Conservation (phyloP, 805 yeast genomes). For the Wickerhamiella nectarea region DNA sequence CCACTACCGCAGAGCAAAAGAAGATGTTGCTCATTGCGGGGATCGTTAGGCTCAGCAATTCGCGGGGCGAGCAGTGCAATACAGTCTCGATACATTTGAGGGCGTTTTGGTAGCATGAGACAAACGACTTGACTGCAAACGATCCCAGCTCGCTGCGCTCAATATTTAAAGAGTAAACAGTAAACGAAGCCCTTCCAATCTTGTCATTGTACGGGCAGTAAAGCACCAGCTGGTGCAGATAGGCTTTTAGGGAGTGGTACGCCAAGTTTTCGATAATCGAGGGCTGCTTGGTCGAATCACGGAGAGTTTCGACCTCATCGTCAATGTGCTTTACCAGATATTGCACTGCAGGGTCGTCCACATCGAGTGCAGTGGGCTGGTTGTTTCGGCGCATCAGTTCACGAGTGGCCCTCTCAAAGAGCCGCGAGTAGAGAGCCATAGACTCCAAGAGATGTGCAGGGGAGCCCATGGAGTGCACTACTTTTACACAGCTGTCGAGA, state of each 20-base stretch:
- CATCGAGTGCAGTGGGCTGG: constrained; percentile 29
- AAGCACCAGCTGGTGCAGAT: constrained; percentile 28
- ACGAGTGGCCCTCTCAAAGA: constrained; percentile 38
- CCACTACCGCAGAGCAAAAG: constrained; percentile 21
- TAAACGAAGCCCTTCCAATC: constrained; percentile 26
- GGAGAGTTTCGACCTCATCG: constrained; percentile 27
- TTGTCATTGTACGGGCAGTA: constrained; percentile 17
- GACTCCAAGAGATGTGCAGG: neutral
- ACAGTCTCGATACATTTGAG: constrained; percentile 17
- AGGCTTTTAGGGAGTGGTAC: constrained; percentile 37
- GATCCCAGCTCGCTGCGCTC: constrained; percentile 15
- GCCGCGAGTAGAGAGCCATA: constrained; percentile 44
- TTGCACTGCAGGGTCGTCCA: constrained; percentile 26
- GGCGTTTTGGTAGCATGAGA: constrained; percentile 19
- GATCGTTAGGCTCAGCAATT: constrained; percentile 41
- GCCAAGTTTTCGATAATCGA: constrained; percentile 31
- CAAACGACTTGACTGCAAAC: constrained; percentile 21
- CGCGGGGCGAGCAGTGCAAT: constrained; percentile 24
- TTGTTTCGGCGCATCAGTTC: constrained; percentile 27
- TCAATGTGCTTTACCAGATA: constrained; percentile 39
- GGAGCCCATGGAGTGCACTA: constrained; percentile 16
- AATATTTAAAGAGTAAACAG: constrained; percentile 24
- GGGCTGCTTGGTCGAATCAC: neutral
- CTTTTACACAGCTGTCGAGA: constrained; percentile 44
- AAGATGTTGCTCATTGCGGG: constrained; percentile 21